Percentiles rank a stretch among this genome's conserved stretches.
Conservation (phyloP, 257 asterid species). For the Leptodermis oblonga region DNA sequence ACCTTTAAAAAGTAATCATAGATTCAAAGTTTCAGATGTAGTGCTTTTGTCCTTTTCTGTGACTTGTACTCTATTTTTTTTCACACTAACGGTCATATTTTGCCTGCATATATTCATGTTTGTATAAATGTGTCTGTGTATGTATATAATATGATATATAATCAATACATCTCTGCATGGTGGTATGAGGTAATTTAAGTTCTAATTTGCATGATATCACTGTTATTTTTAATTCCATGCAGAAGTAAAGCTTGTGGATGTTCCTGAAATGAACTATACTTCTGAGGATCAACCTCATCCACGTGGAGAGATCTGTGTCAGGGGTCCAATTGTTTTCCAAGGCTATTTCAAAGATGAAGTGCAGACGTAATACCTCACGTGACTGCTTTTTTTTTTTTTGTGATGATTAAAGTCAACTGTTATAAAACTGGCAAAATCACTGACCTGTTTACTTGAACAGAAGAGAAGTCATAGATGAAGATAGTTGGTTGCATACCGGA, state of each 20-base stretch:
- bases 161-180: neutral
- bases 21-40: neutral
- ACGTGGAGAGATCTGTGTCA: constrained; percentile 96
- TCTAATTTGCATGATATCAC: neutral
- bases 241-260: constrained; percentile 93
- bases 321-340: constrained; percentile 82
- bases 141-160: neutral
- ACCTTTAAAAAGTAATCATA: neutral
- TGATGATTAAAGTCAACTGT: constrained; percentile 14
- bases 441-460: constrained; percentile 39
- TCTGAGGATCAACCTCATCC: constrained; percentile 91
- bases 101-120: neutral
- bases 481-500: constrained; percentile 92
- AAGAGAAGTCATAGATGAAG: constrained; percentile 81
- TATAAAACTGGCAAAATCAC: constrained; percentile 17
- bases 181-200: neutral
- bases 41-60: neutral
- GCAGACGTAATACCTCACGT: constrained; percentile 55
- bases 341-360: constrained; percentile 90
- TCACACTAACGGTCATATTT: neutral
- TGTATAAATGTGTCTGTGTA: neutral
- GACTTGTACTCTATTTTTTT: neutral
- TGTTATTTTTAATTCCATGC: constrained; percentile 10
- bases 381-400: constrained; percentile 1
- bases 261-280: constrained; percentile 95